Evolutionary conservation across 129 eudicot genomes (phyloP).

Genomic region (Lonicera japonica): DNA sequence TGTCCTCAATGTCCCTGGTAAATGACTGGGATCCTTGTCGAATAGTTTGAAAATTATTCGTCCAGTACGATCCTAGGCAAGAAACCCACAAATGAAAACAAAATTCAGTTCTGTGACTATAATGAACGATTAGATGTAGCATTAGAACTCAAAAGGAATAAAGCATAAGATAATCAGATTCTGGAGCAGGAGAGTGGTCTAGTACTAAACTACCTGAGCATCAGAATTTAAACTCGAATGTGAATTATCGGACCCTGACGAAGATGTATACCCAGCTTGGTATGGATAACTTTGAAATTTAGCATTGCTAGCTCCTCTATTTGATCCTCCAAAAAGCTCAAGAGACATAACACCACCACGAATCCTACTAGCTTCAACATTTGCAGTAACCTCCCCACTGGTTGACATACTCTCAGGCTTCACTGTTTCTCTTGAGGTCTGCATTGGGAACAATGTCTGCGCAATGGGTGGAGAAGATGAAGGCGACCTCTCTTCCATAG

Average conservation of each 20-base stretch:
- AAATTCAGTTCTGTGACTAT: background rate
- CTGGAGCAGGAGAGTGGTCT: background rate
- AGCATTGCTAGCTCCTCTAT: constrained; percentile 28
- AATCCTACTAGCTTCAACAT: constrained; percentile 31
- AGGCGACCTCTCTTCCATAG: constrained; percentile 68
- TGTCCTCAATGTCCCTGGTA: constrained; percentile 68
- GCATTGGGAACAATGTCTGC: constrained; percentile 63
- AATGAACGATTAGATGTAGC: background rate
- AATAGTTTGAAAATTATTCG: constrained; percentile 75
- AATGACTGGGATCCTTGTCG: constrained; percentile 90
- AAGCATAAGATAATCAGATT: background rate
- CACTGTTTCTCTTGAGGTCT: constrained; percentile 36
- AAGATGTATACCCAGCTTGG: constrained; percentile 70
- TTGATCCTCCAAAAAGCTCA: constrained; percentile 68
- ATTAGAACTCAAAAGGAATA: background rate
- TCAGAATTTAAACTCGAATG: constrained; percentile 80
- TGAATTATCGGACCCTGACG: constrained; percentile 87
- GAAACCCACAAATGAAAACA: background rate
- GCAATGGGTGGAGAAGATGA: constrained; percentile 75
- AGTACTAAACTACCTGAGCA: constrained; percentile 54
- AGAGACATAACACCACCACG: constrained; percentile 45
- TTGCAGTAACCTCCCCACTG: constrained; percentile 37
- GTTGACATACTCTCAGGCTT: constrained; percentile 50
- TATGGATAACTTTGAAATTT: constrained; percentile 61
- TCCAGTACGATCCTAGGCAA: constrained; percentile 70